Base-by-base conservation (phyloP, 371 early-diverging fungal genomes). In the Actinomortierella wolfii region DNA sequence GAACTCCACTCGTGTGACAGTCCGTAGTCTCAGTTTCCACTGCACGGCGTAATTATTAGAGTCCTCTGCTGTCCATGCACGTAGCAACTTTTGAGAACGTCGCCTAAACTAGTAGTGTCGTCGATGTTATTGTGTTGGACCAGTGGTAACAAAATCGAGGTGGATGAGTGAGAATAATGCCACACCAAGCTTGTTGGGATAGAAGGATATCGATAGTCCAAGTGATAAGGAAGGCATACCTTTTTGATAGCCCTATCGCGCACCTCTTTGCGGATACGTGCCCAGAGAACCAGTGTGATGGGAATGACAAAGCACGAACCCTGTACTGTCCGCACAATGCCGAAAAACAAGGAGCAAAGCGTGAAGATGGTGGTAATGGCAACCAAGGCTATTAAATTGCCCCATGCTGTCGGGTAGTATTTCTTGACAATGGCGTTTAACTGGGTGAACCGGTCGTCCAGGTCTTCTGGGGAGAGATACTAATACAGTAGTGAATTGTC, bases 231-330 rank as follows among this genome's bases (percentile, higher is more conserved):
- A 15, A 41, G 41, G 41, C 49, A 13, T 70, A 70, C 71, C 58
- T 56, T 60, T 26, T 65, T 65, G 18, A 61, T 61, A 13, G 66
- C 65, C 9, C 48, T 57, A n/a, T 61, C 48, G 15, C 50, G 61
- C 14, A 43, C 52, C n/a, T 65, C 66, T 50, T 58, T 71, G 9
- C 71, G 57, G 42, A 71, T 40, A 23, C 61, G 40, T 54, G 61
- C 18, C 71, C 71, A 71, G 46, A 71, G 51, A n/a, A 71, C 50
- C 11, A 55, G 44, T 13, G 58, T 28, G 43, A 71, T 50, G 24
- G 71, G 71, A 1, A 71, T 28, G 39, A 71, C 9, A 13, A 71
- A 71, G 24, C 71, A 71, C 3, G 66, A 57, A 2, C 61, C 65
- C 18, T 71, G 71, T 2, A 57, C 57, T 14, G 39, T 49, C 29